Evolutionary conservation across 495 filamentous ascomycete species (phyloP).

Genomic region (Xylaria flabelliformis): DNA sequence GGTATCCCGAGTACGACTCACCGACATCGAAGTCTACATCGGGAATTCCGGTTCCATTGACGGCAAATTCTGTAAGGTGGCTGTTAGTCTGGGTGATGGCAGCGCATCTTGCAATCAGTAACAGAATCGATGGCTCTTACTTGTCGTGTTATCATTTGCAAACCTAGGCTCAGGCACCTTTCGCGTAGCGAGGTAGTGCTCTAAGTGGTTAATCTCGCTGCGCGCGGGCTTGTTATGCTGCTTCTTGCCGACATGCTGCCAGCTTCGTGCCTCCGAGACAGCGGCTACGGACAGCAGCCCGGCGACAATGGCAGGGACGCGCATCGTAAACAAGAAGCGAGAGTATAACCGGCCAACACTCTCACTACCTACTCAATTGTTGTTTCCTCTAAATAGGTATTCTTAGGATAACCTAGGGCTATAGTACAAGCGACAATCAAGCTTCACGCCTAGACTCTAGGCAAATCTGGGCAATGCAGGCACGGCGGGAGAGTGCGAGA

Average conservation of each 20-base stretch:
- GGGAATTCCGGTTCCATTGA: constrained; percentile 72
- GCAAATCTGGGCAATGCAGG: constrained; percentile 22
- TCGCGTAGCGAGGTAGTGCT: constrained; percentile 38
- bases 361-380: neutral
- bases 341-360: neutral
- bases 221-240: constrained; percentile 28
- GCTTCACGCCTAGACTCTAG: constrained; percentile 30
- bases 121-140: constrained; percentile 31
- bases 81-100: neutral
- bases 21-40: constrained; percentile 81
- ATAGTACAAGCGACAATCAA: constrained; percentile 16
- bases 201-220: constrained; percentile 18
- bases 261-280: constrained; percentile 39
- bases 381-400: neutral
- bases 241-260: constrained; percentile 47
- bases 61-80: constrained; percentile 59
- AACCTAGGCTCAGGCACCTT: constrained; percentile 38
- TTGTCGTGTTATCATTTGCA: constrained; percentile 45
- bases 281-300: constrained; percentile 37
- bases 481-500: constrained; percentile 13
- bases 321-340: constrained; percentile 36
- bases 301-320: constrained; percentile 34
- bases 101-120: neutral
- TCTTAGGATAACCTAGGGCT: neutral
- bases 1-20: constrained; percentile 78